Percentiles rank a stretch among this genome's conserved stretches.
Evolutionary conservation across 495 filamentous ascomycete genomes (phyloP).

Genomic region (Penicillium pancosmium): DNA sequence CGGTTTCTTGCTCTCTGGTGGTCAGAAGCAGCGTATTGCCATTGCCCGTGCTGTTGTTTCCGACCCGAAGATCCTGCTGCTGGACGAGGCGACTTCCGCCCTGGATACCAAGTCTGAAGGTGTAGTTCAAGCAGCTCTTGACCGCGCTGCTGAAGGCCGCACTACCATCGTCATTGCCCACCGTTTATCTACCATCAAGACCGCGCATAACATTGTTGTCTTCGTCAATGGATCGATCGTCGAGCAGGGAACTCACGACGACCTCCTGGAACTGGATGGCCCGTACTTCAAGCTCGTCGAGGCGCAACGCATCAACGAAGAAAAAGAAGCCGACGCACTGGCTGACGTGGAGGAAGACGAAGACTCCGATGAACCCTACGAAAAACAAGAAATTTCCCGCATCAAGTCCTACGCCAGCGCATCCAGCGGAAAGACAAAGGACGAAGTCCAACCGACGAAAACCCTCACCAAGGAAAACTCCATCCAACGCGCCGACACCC

Average conservation of each 20-base stretch:
- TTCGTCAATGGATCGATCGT: slow-evolving; percentile 82
- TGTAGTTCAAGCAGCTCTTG: slow-evolving; percentile 90
- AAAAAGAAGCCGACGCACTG: slow-evolving; percentile 55
- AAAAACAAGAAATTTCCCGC: slow-evolving; percentile 4
- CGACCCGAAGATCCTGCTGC: slow-evolving; percentile 91
- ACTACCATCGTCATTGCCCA: slow-evolving; percentile 98
- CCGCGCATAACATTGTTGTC: slow-evolving; percentile 94
- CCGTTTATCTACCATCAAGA: slow-evolving; percentile 89
- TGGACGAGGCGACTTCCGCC: slow-evolving; percentile 93
- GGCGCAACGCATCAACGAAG: slow-evolving; percentile 75
- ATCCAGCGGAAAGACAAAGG: neutral
- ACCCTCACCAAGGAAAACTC: neutral
- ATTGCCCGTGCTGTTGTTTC: slow-evolving; percentile 89
- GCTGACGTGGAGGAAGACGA: slow-evolving; percentile 32
- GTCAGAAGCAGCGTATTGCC: slow-evolving; percentile 93
- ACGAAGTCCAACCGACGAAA: neutral
- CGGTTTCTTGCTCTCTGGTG: slow-evolving; percentile 88
- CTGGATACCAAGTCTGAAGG: slow-evolving; percentile 96
- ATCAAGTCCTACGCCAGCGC: slow-evolving; percentile 30
- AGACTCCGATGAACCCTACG: slow-evolving; percentile 20
- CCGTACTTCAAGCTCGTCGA: slow-evolving; percentile 80
- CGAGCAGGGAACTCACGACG: slow-evolving; percentile 85
- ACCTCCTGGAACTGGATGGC: slow-evolving; percentile 59
- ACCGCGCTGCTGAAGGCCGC: slow-evolving; percentile 82
- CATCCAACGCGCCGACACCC: slow-evolving; percentile 54